phyloP scores from a whole-genome alignment of 495 filamentous ascomycete species.

The Daldinia loculata region DNA sequence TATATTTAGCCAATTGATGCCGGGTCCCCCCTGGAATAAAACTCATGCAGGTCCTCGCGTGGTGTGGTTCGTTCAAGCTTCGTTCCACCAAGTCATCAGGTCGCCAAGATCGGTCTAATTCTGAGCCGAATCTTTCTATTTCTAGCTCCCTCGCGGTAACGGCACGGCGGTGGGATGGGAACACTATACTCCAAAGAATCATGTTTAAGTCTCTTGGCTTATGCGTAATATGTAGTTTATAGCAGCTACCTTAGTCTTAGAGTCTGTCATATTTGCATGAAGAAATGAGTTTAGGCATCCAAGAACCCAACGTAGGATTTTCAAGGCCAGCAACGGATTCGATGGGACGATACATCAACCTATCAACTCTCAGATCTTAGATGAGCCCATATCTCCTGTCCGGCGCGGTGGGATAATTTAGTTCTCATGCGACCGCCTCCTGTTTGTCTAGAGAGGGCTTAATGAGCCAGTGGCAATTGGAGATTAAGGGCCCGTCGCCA shows the following conservation, averaged over 20 bases:
- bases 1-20: conserved; percentile 45
- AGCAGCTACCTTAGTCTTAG: background rate
- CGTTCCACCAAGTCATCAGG: conserved; percentile 26
- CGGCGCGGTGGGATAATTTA: conserved; percentile 35
- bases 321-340: conserved; percentile 8
- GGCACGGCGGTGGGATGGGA: conserved; percentile 29
- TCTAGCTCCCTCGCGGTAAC: conserved; percentile 13
- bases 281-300: conserved; percentile 33
- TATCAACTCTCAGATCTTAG: background rate
- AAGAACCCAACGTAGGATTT: conserved; percentile 5
- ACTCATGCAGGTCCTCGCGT: conserved; percentile 42
- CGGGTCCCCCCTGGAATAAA: conserved; percentile 13
- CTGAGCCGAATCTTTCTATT: conserved; percentile 26
- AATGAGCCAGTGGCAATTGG: conserved; percentile 11
- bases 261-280: conserved; percentile 19
- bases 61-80: conserved; percentile 37
- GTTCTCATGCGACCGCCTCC: conserved; percentile 8
- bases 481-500: conserved; percentile 20
- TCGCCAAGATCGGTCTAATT: conserved; percentile 28
- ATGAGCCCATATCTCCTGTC: conserved; percentile 23
- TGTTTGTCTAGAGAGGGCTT: background rate
- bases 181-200: conserved; percentile 1
- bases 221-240: conserved; percentile 5
- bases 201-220: conserved; percentile 15
- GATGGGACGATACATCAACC: background rate